Evolutionary conservation across 2,329 filamentous ascomycete species (phyloP).

Genomic region (Cyphellophora europaea): DNA sequence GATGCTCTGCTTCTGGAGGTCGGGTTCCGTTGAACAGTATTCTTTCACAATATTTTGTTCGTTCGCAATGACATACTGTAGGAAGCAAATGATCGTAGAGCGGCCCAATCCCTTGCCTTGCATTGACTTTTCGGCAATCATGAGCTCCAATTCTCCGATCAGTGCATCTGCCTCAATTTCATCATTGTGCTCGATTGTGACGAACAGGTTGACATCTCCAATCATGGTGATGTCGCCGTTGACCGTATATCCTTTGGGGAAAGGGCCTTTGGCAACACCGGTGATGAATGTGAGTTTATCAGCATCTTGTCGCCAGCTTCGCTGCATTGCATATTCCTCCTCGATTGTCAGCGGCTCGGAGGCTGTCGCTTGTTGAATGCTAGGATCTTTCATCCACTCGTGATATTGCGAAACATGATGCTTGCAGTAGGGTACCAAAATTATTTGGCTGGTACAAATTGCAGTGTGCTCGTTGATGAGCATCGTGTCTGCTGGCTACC

Average conservation of each 20-base stretch:
- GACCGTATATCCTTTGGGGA: background rate
- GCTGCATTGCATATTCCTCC: conserved; percentile 85
- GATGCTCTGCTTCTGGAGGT: conserved; percentile 18
- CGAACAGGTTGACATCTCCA: conserved; percentile 74
- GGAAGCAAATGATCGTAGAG: conserved; percentile 56
- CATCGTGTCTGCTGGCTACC: too few relatives aligned
- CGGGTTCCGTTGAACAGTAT: background rate
- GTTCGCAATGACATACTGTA: conserved; percentile 57
- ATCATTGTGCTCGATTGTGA: conserved; percentile 46
- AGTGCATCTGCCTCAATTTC: conserved; percentile 27
- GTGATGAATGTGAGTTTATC: conserved; percentile 93
- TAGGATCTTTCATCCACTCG: conserved; percentile 80
- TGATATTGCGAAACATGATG: conserved; percentile 80
- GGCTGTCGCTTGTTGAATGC: conserved; percentile 74
- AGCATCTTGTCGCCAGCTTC: conserved; percentile 67
- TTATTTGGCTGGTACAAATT: conserved; percentile 53
- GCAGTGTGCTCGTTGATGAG: conserved; percentile 35
- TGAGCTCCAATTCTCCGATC: conserved; percentile 73
- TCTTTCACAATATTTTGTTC: conserved; percentile 41
- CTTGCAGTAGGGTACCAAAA: conserved; percentile 75
- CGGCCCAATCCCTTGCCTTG: conserved; percentile 57
- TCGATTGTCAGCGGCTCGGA: conserved; percentile 72
- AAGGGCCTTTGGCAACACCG: conserved; percentile 39
- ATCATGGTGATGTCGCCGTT: conserved; percentile 40
- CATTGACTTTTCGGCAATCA: conserved; percentile 58